Base-by-base conservation (phyloP, 2,329 filamentous ascomycete genomes). In the Colletotrichum sp. region DNA sequence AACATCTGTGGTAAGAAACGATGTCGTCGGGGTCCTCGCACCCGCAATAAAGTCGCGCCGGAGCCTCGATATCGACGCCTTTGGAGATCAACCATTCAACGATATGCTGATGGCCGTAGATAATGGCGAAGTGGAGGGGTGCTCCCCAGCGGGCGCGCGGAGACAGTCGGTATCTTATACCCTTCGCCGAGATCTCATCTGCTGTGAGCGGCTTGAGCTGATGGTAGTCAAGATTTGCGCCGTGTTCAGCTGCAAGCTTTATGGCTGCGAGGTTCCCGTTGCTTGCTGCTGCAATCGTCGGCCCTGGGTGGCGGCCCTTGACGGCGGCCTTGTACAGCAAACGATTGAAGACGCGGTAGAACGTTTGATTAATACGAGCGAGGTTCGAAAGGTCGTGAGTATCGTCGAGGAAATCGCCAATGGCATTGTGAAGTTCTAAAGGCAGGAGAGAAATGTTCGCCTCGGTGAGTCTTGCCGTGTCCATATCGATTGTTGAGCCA, bases 121-220 rank as follows among this genome's bases (percentile, higher is more conserved):
- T 21, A 2, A n/a, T 32, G 3, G 59, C 52, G 67, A 44, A 18
- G 32, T 63, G 52, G 3, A 70, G 36, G 5, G 32, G 67, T 2
- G 67, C 44, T n/a, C 59, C 34, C 32, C 32, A 60, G 1, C 59
- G n/a, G 4, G 24, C 18, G 10, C 4, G n/a, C 8, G 55, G 55
- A 5, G 55, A 59, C 0, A 28, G 2, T 59, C 0, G 21, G 24
- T 26, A 59, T 59, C 0, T 1, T 0, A 59, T 28, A 28, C 8
- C 4, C 55, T 26, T 59, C 2, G 21, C 21, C 8, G 3, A 2
- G 0, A 2, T 28, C 2, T 59, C 55, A 10, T 59, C 55, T 24
- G n/a, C 55, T 10, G 55, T 59, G 16, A 59, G 55, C 55, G 55
- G 55, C 21, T 26, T 28, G 0, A 24, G 0, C 10, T 26, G 34